Evolutionary conservation across 768 basidiomycete species (phyloP).

Genomic region (Neoboletus brunneissimus): DNA sequence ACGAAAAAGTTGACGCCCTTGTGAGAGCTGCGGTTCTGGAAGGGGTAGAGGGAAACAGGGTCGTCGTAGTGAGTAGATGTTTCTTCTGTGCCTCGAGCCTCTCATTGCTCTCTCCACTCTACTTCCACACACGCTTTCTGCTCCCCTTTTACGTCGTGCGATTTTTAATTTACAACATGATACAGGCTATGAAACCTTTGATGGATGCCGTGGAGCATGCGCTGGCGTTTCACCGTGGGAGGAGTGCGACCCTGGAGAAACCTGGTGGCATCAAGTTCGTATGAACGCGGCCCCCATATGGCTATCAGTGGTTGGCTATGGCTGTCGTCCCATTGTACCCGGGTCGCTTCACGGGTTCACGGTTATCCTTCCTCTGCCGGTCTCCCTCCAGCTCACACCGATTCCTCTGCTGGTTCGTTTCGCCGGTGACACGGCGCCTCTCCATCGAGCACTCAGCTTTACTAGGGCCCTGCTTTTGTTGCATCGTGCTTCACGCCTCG

Average conservation of each 20-base stretch:
- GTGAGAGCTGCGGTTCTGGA: slow-evolving; percentile 57
- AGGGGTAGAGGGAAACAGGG: slow-evolving; percentile 58
- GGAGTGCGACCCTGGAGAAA: slow-evolving; percentile 16
- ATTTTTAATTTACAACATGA: background rate
- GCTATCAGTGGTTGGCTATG: background rate
- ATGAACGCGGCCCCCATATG: background rate
- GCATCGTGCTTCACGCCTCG: background rate
- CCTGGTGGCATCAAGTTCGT: slow-evolving; percentile 4
- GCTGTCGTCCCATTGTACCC: background rate
- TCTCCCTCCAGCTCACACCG: background rate
- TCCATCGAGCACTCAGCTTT: background rate
- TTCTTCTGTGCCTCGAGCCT: background rate
- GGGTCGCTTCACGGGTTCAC: background rate
- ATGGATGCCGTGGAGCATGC: slow-evolving; percentile 73
- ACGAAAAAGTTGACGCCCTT: slow-evolving; percentile 79
- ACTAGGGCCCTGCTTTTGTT: background rate
- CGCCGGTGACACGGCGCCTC: background rate
- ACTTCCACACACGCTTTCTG: background rate
- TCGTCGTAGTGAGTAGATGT: slow-evolving; percentile 57
- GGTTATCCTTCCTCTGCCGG: too few species aligned
- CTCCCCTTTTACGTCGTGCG: background rate
- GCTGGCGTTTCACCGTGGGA: slow-evolving; percentile 53
- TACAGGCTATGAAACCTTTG: slow-evolving; percentile 74
- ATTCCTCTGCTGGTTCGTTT: background rate
- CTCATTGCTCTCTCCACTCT: background rate